phyloP scores from a whole-genome alignment of 2,329 filamentous ascomycete species.

The Lecanicillium sp. region DNA sequence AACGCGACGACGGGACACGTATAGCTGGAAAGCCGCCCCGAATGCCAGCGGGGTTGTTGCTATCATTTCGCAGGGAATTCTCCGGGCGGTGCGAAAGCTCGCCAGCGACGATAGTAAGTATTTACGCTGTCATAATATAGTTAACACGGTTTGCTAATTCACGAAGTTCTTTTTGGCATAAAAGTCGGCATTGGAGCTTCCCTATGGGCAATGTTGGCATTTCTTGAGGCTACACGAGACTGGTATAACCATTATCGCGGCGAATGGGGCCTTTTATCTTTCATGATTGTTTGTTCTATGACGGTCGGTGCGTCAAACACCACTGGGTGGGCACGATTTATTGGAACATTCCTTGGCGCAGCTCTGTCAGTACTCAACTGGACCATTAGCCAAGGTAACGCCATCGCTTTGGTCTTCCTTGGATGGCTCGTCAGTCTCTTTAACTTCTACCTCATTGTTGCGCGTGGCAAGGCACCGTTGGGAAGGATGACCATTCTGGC shows the following conservation, averaged over 20 bases:
- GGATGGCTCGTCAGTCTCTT: slow-evolving; percentile 71
- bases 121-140: not conserved
- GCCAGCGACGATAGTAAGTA: slow-evolving; percentile 40
- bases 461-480: slow-evolving; percentile 71
- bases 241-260: slow-evolving; percentile 78
- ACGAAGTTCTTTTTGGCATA: slow-evolving; percentile 62
- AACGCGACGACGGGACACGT: slow-evolving; percentile 36
- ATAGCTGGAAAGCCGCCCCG: slow-evolving; percentile 39
- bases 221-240: slow-evolving; percentile 64
- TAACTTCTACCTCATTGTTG: slow-evolving; percentile 80
- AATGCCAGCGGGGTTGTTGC: slow-evolving; percentile 31
- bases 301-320: slow-evolving; percentile 90
- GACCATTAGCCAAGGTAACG: slow-evolving; percentile 64
- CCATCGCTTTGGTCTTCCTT: slow-evolving; percentile 61
- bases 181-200: slow-evolving; percentile 85
- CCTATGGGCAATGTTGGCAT: slow-evolving; percentile 76
- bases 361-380: slow-evolving; percentile 65
- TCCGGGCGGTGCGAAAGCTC: slow-evolving; percentile 34
- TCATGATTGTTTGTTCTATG: slow-evolving; percentile 95
- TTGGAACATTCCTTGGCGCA: slow-evolving; percentile 74
- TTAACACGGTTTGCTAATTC: slow-evolving; percentile 8
- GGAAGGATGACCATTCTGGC: slow-evolving; percentile 86
- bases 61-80: slow-evolving; percentile 29
- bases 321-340: slow-evolving; percentile 72
- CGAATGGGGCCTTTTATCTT: slow-evolving; percentile 90